Conservation (phyloP, 2,329 filamentous ascomycete species). For the Apiospora koreana region DNA sequence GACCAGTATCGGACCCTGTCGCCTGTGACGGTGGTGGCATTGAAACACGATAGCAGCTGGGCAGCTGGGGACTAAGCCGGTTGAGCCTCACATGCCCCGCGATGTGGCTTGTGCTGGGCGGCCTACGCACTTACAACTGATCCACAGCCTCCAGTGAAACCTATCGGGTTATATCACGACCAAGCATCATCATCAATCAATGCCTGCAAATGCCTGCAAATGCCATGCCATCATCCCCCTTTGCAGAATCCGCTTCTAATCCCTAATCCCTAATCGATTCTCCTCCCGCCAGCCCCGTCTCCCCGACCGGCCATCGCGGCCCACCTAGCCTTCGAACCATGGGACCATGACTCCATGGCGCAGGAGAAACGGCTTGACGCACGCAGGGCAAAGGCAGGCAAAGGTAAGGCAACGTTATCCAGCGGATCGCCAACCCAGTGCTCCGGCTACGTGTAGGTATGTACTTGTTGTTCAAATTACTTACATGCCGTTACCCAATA, state of each 20-base stretch:
- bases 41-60: neutral
- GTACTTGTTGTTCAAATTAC: no score
- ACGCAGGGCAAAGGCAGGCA: neutral
- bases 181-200: neutral
- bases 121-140: neutral
- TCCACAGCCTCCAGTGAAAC: neutral
- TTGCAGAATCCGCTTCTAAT: neutral
- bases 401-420: neutral
- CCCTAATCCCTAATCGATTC: neutral
- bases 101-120: neutral
- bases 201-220: neutral
- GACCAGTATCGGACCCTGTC: neutral
- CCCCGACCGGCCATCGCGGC: neutral
- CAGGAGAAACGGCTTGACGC: neutral
- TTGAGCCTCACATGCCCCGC: constrained; percentile 4
- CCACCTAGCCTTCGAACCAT: neutral
- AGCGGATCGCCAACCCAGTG: neutral
- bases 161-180: neutral
- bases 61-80: neutral
- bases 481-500: neutral
- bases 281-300: neutral
- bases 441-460: neutral
- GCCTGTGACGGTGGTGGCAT: neutral
- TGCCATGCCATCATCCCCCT: neutral
- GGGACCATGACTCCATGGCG: neutral